Conservation (phyloP, 495 filamentous ascomycete genomes). For the Aspergillus heteromorphus region DNA sequence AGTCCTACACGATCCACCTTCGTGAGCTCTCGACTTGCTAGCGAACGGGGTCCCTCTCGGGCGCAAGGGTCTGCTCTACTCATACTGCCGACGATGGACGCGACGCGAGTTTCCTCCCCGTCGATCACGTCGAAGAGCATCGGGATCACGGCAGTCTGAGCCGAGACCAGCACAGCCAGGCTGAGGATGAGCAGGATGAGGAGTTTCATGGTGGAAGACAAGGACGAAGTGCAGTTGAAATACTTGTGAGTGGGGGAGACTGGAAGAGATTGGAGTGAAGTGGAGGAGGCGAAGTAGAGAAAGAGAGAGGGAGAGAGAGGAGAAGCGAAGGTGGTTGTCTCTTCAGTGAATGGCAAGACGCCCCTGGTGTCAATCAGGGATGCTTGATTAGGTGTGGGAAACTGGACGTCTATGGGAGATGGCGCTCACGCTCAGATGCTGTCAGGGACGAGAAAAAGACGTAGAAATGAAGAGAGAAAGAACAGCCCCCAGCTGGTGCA, state of each 20-base stretch:
- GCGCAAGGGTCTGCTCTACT: too few species aligned
- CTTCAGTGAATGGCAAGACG: too few species aligned
- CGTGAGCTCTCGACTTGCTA: not conserved
- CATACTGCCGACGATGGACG: not conserved
- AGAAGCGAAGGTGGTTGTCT: not conserved
- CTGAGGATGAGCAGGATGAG: not conserved
- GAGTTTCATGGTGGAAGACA: not conserved
- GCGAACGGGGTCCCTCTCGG: too few species aligned
- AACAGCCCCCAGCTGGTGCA: too few species aligned
- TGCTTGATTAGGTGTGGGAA: too few species aligned
- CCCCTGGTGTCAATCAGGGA: too few species aligned
- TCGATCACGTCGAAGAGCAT: not conserved
- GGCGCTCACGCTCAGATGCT: too few species aligned
- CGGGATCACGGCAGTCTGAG: not conserved
- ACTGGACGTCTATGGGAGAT: too few species aligned
- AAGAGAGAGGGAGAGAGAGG: not conserved
- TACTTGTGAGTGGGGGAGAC: not conserved
- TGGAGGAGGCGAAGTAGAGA: not conserved
- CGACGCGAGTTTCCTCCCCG: not conserved
- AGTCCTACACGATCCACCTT: not conserved
- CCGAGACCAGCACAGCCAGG: not conserved
- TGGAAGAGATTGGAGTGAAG: not conserved
- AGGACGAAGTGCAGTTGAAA: not conserved
- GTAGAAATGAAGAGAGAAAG: too few species aligned
- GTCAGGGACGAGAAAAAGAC: too few species aligned